Base-by-base conservation (phyloP, 2,329 filamentous ascomycete genomes). In the Aspergillus clavatus region DNA sequence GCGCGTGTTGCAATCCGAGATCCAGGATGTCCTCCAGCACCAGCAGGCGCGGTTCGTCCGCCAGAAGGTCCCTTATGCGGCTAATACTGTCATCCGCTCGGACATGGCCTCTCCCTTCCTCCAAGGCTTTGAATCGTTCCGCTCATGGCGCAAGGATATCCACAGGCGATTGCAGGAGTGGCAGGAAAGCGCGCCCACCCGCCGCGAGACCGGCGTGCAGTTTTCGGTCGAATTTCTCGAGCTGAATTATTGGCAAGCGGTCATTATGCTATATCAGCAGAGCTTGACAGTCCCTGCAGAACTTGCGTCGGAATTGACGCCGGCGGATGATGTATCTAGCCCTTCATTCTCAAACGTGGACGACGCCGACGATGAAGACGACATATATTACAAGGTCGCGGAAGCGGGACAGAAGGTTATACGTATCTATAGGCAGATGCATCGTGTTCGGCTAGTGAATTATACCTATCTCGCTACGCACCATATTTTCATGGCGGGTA, bases 401-500 rank as follows among this genome's bases (percentile, higher is more conserved):
- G 90, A 96, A 69, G 91, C 91, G 24, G 91, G 91, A 0, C 90
- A 95, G 66, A 93, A 87, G 69, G 91, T 96, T 2, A 71, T 97
- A 61, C 86, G 90, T 49, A 78, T 96, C 27, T 97, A 97, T 67
- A 78, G 91, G 42, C 88, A 95, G 61, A 73, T 97, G 48, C 91
- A 97, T 67, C 77, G 90, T 7, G 82, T 89, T 46, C 86, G 89
- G 42, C 77, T 96, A 31, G 91, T 97, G 43, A 97, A 95, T 68
- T 95, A 96, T 64, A 97, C 91, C 0, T 97, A 94, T 66, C 73
- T 97, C 43, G 90, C 93, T 2, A 96, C 93, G 0, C 91, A 97
- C 64, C 90, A 97, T 68, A 76, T 97, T 5, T 97, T 97, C 71
- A 96, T 95, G 87, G 91, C 91, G 22, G 91, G 90, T 70, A 84